phyloP scores from a whole-genome alignment of 768 basidiomycete genomes.

The Amylocystis lapponica region DNA sequence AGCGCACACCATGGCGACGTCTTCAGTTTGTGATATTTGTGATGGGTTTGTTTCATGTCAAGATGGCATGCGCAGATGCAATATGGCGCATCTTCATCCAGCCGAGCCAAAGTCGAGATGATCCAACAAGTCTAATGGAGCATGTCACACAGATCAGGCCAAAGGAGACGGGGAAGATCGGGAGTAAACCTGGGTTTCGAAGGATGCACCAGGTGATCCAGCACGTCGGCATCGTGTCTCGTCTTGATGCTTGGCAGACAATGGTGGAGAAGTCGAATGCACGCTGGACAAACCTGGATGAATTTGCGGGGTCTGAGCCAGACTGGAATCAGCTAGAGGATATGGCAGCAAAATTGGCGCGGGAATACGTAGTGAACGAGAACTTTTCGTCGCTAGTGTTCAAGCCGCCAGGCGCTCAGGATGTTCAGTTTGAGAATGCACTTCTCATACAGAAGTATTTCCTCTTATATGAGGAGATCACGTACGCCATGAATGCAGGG shows the following conservation, averaged over 20 bases:
- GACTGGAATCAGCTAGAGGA: too few relatives aligned
- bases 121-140: conserved; percentile 10
- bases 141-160: conserved; percentile 16
- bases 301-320: conserved; percentile 13
- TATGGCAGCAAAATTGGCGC: conserved; percentile 9
- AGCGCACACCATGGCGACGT: conserved; percentile 22
- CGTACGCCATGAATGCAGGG: conserved; percentile 22
- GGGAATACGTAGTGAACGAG: conserved; percentile 12
- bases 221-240: conserved; percentile 10
- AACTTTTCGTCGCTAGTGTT: conserved; percentile 1
- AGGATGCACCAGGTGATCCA: conserved; percentile 25
- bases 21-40: conserved; percentile 30
- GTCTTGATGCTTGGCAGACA: conserved; percentile 24
- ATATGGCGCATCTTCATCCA: too few relatives aligned
- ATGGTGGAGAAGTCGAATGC: too few relatives aligned
- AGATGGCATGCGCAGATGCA: conserved; percentile 27
- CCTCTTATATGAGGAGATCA: conserved; percentile 36
- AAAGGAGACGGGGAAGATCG: conserved; percentile 21
- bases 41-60: conserved; percentile 30
- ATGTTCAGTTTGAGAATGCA: conserved; percentile 30
- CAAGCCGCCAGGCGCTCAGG: too few relatives aligned
- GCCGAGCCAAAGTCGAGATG: too few relatives aligned
- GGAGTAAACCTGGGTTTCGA: conserved; percentile 22
- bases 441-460: conserved; percentile 28
- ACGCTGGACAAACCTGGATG: too few relatives aligned